Base-by-base conservation (phyloP, 768 basidiomycete genomes). In the Leccinum arenicola region DNA sequence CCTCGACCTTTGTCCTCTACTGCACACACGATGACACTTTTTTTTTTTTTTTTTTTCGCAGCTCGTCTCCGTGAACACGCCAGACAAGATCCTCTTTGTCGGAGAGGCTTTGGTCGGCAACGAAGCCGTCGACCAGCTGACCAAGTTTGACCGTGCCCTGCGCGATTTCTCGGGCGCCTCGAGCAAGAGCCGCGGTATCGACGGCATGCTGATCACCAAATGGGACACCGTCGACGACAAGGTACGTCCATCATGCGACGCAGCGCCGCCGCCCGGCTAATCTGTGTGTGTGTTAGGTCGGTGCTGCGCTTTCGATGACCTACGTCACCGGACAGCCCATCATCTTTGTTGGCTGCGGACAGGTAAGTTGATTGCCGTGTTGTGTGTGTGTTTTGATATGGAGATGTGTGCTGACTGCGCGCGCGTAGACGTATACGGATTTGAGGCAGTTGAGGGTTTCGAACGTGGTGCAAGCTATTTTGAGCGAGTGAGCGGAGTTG, bases 141-240 rank as follows among this genome's bases (percentile, higher is more conserved):
- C 88, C 55, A 98, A 98, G 75, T 99, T 99, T 70, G 95, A 99
- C 70, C 87, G 95, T 17, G 89, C 95, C 1, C 74, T 99, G 59
- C 86, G 89, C 23, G 95, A 99, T 69, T 98, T 98, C 68, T 94
- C 94, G 6, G 84, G 87, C 17, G 83, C 84, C 6, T 83, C 86
- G 0, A 55, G 84, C 10, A 85, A 86, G 70, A 88, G 88, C 52
- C 85, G 97, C 21, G 97, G 97, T 6, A 96, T 99, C 61, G 97
- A 99, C 70, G 97, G 96, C 25, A 98, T 97, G 89, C 79, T 99
- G 48, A 85, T 99, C 59, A 99, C 97, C 33, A 99, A 99, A 75
- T 98, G 97, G 89, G 97, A 99, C 69, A 98, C 96, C 2, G 97
- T 98, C 21, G 93, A 95, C 68, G 93, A 95, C 76, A 95, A 95